phyloP scores from a whole-genome alignment of 148 eudicot species.

The Diospyros kaki region DNA sequence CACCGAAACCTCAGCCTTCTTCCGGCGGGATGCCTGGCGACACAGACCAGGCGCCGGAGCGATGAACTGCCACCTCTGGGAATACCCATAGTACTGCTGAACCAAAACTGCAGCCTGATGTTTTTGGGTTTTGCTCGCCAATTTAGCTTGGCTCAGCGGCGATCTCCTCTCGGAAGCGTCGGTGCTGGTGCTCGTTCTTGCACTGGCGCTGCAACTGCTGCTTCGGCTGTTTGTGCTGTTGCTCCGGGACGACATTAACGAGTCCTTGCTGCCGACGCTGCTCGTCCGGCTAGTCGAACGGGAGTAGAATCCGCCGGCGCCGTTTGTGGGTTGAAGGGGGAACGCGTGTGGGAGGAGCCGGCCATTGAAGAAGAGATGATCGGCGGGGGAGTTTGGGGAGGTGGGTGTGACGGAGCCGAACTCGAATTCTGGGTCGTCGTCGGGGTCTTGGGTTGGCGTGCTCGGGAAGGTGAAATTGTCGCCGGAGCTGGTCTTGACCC shows the following conservation, averaged over 20 bases:
- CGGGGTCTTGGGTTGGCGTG: constrained; percentile 5
- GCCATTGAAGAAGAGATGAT: constrained; percentile 72
- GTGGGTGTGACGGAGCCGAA: constrained; percentile 36
- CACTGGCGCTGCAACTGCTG: constrained; percentile 33
- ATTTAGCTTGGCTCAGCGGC: background rate
- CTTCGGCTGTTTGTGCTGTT: constrained; percentile 26
- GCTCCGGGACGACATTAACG: background rate
- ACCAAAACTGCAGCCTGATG: background rate
- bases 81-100: constrained; percentile 23
- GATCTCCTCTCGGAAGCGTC: constrained; percentile 23
- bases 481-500: constrained; percentile 26
- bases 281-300: constrained; percentile 50
- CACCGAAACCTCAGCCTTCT: constrained; percentile 18
- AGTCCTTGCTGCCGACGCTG: constrained; percentile 39
- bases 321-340: constrained; percentile 25
- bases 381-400: constrained; percentile 65
- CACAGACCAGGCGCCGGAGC: constrained; percentile 46
- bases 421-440: constrained; percentile 38
- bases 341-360: constrained; percentile 69
- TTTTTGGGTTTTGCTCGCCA: background rate
- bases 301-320: constrained; percentile 7
- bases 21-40: constrained; percentile 34
- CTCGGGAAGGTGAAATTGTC: constrained; percentile 43
- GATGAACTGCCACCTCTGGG: constrained; percentile 63
- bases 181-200: constrained; percentile 46